These are phyloP conservation scores for Neurospora intermedia DNA, from an alignment of 495 filamentous ascomycete genomes.

Conservation along the genomic window DNA sequence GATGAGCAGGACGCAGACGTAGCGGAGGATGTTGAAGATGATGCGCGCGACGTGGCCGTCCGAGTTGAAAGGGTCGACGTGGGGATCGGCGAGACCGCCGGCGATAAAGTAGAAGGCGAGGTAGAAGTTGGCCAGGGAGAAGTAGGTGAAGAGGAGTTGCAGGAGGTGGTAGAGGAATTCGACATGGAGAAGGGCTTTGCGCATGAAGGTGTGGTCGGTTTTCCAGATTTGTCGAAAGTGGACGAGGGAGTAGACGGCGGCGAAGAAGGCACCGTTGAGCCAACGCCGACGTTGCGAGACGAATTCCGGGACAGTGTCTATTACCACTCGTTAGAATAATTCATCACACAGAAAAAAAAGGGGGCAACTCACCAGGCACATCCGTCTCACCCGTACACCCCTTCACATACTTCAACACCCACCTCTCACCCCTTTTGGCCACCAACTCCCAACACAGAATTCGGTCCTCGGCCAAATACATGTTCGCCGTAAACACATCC, in stretches of 20 bases:
- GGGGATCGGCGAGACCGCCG: constrained; percentile 74
- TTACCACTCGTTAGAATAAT: background rate
- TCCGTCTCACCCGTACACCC: constrained; percentile 92
- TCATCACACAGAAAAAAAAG: background rate
- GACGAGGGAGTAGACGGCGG: constrained; percentile 92
- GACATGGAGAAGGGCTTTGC: constrained; percentile 87
- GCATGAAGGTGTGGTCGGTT: constrained; percentile 81
- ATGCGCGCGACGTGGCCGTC: constrained; percentile 62
- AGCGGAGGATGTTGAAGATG: constrained; percentile 80
- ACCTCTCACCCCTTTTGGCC: constrained; percentile 85
- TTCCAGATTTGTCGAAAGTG: constrained; percentile 89
- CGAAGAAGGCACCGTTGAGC: constrained; percentile 99
- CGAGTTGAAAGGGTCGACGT: constrained; percentile 74
- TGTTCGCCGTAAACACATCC: constrained; percentile 98
- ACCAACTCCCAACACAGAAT: constrained; percentile 99
- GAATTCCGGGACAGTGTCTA: constrained; percentile 77
- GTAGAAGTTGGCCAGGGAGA: constrained; percentile 98
- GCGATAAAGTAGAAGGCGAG: constrained; percentile 98
- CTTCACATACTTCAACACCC: constrained; percentile 97
- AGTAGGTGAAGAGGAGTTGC: constrained; percentile 87
- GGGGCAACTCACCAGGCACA: constrained; percentile 63
- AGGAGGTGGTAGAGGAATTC: constrained; percentile 95
- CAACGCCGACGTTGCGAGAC: constrained; percentile 91
- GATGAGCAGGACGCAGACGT: constrained; percentile 76
- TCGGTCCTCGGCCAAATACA: constrained; percentile 97